Evolutionary conservation across 129 eudicot species (phyloP).

Genomic region (Escallonia herrerae): DNA sequence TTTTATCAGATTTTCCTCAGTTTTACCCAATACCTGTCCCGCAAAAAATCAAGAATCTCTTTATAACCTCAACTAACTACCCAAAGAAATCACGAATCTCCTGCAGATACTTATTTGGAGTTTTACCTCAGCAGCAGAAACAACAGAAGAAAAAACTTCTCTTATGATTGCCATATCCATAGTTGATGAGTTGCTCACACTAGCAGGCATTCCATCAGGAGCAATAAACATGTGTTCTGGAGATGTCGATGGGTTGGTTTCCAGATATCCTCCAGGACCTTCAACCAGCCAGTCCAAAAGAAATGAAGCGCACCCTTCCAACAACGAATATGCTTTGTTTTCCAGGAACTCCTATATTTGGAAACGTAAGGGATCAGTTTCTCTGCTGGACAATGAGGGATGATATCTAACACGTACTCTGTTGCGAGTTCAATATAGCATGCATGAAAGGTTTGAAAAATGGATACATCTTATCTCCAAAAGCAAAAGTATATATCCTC

Average conservation of each 20-base stretch:
- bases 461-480: no score
- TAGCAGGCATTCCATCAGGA: constrained; percentile 80
- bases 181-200: constrained; percentile 90
- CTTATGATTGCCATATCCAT: constrained; percentile 82
- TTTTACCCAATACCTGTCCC: constrained; percentile 65
- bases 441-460: background rate
- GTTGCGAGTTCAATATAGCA: background rate
- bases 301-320: constrained; percentile 68
- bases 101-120: background rate
- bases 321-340: constrained; percentile 60
- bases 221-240: constrained; percentile 88
- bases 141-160: constrained; percentile 61
- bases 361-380: constrained; percentile 3
- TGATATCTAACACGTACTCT: background rate
- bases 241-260: constrained; percentile 93
- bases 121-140: constrained; percentile 76
- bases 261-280: constrained; percentile 57
- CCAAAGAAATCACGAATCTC: background rate
- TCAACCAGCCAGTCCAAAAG: constrained; percentile 84
- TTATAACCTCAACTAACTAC: background rate
- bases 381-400: background rate
- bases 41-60: background rate
- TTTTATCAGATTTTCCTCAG: constrained; percentile 39
- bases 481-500: no score
- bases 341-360: constrained; percentile 41